Percentiles rank a stretch among this genome's conserved stretches.
phyloP scores from a whole-genome alignment of 2,329 filamentous ascomycete species.

The Fusarium sp. region DNA sequence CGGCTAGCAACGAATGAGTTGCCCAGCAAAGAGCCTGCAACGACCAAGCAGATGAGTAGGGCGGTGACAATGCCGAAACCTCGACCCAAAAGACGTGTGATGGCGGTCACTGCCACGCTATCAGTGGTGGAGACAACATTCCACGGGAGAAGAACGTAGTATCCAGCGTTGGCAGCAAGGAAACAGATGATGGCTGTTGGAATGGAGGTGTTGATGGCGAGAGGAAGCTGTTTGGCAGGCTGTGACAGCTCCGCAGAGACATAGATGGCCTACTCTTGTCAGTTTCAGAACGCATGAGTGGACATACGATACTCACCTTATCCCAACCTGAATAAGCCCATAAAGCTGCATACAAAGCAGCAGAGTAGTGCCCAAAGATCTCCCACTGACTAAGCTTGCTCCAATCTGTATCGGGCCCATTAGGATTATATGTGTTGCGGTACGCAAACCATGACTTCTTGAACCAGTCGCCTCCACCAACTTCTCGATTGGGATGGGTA shows the following conservation, averaged over 20 bases:
- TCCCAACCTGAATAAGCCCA: slow-evolving; percentile 80
- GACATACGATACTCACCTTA: slow-evolving; percentile 62
- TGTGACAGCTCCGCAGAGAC: slow-evolving; percentile 67
- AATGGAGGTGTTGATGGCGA: slow-evolving; percentile 73
- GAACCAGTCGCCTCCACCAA: slow-evolving; percentile 67
- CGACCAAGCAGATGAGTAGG: slow-evolving; percentile 71
- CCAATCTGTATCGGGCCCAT: slow-evolving; percentile 67
- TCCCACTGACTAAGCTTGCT: slow-evolving; percentile 67
- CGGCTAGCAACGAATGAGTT: slow-evolving; percentile 75
- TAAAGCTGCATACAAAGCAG: slow-evolving; percentile 73
- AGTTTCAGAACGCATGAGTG: accelerated
- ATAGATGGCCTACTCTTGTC: slow-evolving; percentile 64
- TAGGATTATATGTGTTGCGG: slow-evolving; percentile 65
- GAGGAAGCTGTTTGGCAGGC: slow-evolving; percentile 69
- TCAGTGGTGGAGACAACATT: slow-evolving; percentile 70
- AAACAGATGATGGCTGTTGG: slow-evolving; percentile 73
- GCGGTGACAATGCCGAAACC: slow-evolving; percentile 69
- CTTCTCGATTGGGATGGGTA: slow-evolving; percentile 54
- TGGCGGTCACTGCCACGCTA: slow-evolving; percentile 74
- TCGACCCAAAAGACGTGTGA: slow-evolving; percentile 68
- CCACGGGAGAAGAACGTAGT: slow-evolving; percentile 76
- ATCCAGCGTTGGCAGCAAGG: slow-evolving; percentile 72
- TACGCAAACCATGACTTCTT: slow-evolving; percentile 69
- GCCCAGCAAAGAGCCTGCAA: slow-evolving; percentile 73
- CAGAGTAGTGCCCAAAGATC: slow-evolving; percentile 71